A percentile compares a stretch with the other conserved stretches of the same genome.
phyloP scores from a whole-genome alignment of 2,329 filamentous ascomycete genomes.

The Alternaria sp. region DNA sequence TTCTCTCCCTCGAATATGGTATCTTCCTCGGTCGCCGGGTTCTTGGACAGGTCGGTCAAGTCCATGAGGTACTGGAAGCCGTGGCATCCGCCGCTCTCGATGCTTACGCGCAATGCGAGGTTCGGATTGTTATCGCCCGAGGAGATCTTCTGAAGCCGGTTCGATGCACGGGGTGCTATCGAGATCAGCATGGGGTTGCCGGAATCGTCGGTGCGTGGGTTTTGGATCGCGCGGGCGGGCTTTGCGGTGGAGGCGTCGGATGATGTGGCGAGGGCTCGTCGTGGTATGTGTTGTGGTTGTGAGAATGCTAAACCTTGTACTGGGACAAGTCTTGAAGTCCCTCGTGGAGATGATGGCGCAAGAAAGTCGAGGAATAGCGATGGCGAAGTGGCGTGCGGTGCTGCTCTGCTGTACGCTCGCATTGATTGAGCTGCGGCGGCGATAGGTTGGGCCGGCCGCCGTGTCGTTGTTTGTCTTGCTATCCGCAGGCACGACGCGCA shows the following conservation, averaged over 20 bases:
- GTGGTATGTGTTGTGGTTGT: conserved; percentile 41
- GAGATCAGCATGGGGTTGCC: conserved; percentile 83
- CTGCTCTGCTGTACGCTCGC: conserved; percentile 29
- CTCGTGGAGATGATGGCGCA: conserved; percentile 23
- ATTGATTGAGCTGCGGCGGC: conserved; percentile 6
- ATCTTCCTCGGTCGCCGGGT: conserved; percentile 70
- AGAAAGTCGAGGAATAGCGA: conserved; percentile 43
- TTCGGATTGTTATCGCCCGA: conserved; percentile 68
- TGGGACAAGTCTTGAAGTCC: neutral
- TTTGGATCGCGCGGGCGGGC: conserved; percentile 56
- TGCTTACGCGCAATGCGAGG: conserved; percentile 86
- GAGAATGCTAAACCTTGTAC: neutral
- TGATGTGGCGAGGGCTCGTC: conserved; percentile 44
- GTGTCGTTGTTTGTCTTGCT: conserved; percentile 12
- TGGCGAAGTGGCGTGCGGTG: conserved; percentile 27
- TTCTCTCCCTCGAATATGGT: conserved; percentile 78
- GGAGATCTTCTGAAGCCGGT: conserved; percentile 72
- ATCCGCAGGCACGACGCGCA: conserved; percentile 42
- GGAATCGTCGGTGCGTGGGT: conserved; percentile 80
- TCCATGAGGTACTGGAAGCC: conserved; percentile 98
- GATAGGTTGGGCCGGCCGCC: neutral
- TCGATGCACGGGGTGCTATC: conserved; percentile 77
- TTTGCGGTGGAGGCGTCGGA: conserved; percentile 29
- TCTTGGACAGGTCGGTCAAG: conserved; percentile 68
- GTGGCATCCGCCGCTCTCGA: conserved; percentile 94